These are phyloP conservation scores for Mycosphaerelloides madeirae DNA, from an alignment of 2,329 filamentous ascomycete genomes.

Conservation along the genomic window DNA sequence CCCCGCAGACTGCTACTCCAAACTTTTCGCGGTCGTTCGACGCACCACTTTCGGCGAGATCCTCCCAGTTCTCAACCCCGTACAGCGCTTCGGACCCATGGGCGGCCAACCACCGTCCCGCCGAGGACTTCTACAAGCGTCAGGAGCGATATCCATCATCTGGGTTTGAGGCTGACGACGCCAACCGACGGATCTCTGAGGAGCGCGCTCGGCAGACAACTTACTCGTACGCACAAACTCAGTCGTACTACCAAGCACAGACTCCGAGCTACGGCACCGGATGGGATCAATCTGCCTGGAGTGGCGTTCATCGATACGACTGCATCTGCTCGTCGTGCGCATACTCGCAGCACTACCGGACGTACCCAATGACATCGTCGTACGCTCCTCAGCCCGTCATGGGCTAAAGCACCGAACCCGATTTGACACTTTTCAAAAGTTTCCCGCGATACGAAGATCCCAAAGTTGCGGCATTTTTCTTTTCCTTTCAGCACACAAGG, in stretches of 20 bases:
- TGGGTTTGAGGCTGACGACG: slow-evolving; percentile 29
- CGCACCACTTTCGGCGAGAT: slow-evolving; percentile 27
- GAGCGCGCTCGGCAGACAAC: slow-evolving; percentile 30
- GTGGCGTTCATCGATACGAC: slow-evolving; percentile 30
- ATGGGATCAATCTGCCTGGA: slow-evolving; percentile 34
- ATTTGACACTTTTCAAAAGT: slow-evolving; percentile 14
- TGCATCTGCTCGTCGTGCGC: slow-evolving; percentile 33
- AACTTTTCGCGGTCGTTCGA: slow-evolving; percentile 23
- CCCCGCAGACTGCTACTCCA: slow-evolving; percentile 30
- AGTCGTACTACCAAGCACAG: slow-evolving; percentile 25
- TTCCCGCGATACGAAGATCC: slow-evolving; percentile 5
- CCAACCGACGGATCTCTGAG: slow-evolving; percentile 28
- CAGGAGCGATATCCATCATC: slow-evolving; percentile 30
- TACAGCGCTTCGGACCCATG: slow-evolving; percentile 33
- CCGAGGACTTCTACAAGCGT: slow-evolving; percentile 33
- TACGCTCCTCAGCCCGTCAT: slow-evolving; percentile 35
- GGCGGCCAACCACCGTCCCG: slow-evolving; percentile 25
- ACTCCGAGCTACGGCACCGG: slow-evolving; percentile 26
- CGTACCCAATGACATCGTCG: slow-evolving; percentile 29
- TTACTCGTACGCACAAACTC: slow-evolving; percentile 26
- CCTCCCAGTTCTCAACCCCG: slow-evolving; percentile 30
- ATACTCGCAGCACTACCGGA: slow-evolving; percentile 32
- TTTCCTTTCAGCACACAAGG: slow-evolving; percentile 10
- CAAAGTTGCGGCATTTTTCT: slow-evolving; percentile 8
- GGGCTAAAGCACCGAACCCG: slow-evolving; percentile 23